phyloP scores from a whole-genome alignment of 495 filamentous ascomycete species.

The Bryoglossum gracile region DNA sequence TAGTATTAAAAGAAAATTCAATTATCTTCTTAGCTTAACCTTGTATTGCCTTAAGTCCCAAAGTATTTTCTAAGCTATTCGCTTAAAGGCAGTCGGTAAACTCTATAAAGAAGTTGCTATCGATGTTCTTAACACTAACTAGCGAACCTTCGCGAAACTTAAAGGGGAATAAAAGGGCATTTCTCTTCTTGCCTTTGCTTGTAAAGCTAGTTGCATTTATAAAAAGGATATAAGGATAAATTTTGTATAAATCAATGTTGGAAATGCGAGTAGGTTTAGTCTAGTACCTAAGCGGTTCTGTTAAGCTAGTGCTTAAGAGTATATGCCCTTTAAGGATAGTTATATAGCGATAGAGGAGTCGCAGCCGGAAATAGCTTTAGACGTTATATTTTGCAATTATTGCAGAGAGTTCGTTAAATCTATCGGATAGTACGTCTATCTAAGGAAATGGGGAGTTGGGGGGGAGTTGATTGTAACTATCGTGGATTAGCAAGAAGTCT shows the following conservation, averaged over 20 bases:
- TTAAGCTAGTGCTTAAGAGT: slow-evolving; percentile 15
- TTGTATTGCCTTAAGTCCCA: slow-evolving; percentile 17
- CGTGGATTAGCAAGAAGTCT: slow-evolving; percentile 10
- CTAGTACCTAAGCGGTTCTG: slow-evolving; percentile 7
- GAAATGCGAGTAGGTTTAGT: slow-evolving; percentile 4
- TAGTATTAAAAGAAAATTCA: slow-evolving; percentile 18
- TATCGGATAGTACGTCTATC: slow-evolving; percentile 9
- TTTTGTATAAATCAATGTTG: slow-evolving; percentile 12
- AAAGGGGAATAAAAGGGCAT: slow-evolving; percentile 12
- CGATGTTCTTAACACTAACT: slow-evolving; percentile 13
- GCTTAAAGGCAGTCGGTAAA: slow-evolving; percentile 13
- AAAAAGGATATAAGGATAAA: slow-evolving; percentile 5
- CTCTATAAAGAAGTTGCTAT: slow-evolving; percentile 15
- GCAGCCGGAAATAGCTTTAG: slow-evolving; percentile 8
- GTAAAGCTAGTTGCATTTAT: slow-evolving; percentile 8
- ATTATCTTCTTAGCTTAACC: slow-evolving; percentile 14
- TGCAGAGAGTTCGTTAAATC: slow-evolving; percentile 12
- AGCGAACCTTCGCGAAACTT: slow-evolving; percentile 13
- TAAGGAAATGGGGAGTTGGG: slow-evolving; percentile 3
- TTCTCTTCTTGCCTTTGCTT: slow-evolving; percentile 5
- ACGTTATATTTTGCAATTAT: slow-evolving; percentile 9
- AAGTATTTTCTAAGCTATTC: slow-evolving; percentile 6
- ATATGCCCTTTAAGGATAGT: slow-evolving; percentile 6
- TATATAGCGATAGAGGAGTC: slow-evolving; percentile 6
- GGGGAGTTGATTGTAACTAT: slow-evolving; percentile 9